Base-by-base conservation (phyloP, 106 monocot genomes). In the Triglochin maritima region DNA sequence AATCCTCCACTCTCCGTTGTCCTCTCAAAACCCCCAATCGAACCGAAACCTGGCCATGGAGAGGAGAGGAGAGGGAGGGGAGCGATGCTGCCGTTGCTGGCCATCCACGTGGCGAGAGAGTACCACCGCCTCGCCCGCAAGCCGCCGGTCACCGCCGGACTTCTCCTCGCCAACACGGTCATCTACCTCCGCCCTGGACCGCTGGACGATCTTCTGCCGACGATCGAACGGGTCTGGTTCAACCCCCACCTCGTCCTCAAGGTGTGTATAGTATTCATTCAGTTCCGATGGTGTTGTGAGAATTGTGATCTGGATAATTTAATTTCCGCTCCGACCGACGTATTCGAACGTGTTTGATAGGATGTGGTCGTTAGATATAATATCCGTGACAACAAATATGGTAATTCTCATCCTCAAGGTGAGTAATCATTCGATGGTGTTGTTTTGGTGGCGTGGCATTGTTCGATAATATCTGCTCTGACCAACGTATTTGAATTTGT, bases 81-180 rank as follows among this genome's bases (percentile, higher is more conserved):
- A 15, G 80, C 81, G 45, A 78, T 91, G 87, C 70, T 96, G 62
- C 85, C 96, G 15, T 68, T 96, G 45, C 91, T 96, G 69, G 91
- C 78, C 13, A 59, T 96, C 41, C 91, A 96, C 43, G 96, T 84
- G 59, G 80, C 77, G 2, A 80, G 45, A 78, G 91, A 96, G 76
- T 91, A 73, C 83, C 53, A 52, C 43, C 85, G 88, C 3, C 58
- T 71, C 12, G 88, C 75, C 13, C 57, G 81, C 45, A 82, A 78
- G 57, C 91, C 88, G 16, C 96, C 91, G 42, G 88, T 96, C 47
- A 96, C 91, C 49, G 83, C 96, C 50, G 96, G 83, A 8, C 85
- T 96, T 12, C 63, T 96, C 65, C 66, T 84, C 46, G 81, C 88
- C 64, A 96, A 91, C 67, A 66, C 85, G 58, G 78, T 96, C 63